Conservation (phyloP, 2,329 filamentous ascomycete genomes). For the Ophiostoma novo-ulmi region DNA sequence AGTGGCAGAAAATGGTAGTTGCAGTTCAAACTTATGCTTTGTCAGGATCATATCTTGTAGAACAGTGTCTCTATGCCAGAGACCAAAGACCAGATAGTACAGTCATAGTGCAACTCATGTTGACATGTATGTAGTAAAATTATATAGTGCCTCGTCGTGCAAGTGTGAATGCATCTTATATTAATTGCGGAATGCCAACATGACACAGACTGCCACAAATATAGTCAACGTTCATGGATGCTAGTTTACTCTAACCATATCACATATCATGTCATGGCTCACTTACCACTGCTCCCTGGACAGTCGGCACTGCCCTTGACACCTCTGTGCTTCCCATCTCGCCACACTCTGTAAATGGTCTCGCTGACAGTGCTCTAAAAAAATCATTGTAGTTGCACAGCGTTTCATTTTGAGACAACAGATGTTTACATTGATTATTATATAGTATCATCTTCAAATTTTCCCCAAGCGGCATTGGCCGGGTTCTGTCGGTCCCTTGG, state of each 20-base stretch:
- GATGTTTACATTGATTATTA: too few species aligned
- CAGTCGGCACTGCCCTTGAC: slow-evolving; percentile 12
- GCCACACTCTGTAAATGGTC: not conserved
- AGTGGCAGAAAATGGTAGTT: not conserved
- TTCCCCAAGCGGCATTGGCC: not conserved
- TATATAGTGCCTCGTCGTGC: not conserved
- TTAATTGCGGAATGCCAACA: not conserved
- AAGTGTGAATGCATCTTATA: not conserved
- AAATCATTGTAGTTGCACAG: too few species aligned
- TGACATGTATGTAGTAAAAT: not conserved
- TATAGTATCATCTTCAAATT: not conserved
- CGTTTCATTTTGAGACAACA: too few species aligned
- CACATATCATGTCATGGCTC: not conserved
- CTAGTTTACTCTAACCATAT: not conserved
- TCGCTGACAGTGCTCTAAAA: too few species aligned
- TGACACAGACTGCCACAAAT: not conserved
- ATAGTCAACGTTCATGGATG: not conserved
- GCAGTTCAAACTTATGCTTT: not conserved
- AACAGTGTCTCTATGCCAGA: not conserved
- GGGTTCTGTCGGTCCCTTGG: not conserved
- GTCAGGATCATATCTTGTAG: not conserved
- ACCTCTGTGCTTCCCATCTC: slow-evolving; percentile 11
- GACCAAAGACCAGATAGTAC: not conserved
- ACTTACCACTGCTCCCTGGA: not conserved
- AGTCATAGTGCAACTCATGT: not conserved